Base-by-base conservation (phyloP, 1,284 basidiomycete genomes). In the Omphalotus olearius region DNA sequence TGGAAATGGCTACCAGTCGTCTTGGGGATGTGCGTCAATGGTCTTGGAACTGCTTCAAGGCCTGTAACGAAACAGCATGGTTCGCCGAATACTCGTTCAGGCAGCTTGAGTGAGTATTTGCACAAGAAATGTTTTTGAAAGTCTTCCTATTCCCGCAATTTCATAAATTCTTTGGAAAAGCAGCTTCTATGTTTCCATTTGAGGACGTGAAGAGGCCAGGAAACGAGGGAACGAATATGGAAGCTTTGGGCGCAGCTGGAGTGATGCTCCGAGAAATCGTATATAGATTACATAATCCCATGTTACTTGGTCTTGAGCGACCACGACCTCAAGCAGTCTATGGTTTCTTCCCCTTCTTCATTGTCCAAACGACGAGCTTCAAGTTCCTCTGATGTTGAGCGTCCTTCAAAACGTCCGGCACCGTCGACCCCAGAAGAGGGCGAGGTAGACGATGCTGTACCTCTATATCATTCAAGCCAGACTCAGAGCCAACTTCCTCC, bases 361-460 rank as follows among this genome's bases (percentile, higher is more conserved):
- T 69, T 73, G 14, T 57, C 65, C 37, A 88, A 88, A 67, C 75
- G 85, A 53, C 68, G 68, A 48, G 80, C 82, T 20, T 79, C 80
- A 35, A 62, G 66, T 44, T 78, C 80, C 9, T 74, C 76, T 40
- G 66, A 70, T 2, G 66, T 69, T 56, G 64, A 66, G 37, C 73
- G 82, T 43, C 74, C 78, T 4, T 38, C 65, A 6, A 90, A 88
- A 62, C 74, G 85, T 38, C 71, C 65, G 17, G 72, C 74, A 6
- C 76, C 80, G 1, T 86, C 85, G 5, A 83, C 86, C 0, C 87
- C 85, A 47, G 87, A 90, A 65, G 88, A 90, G 62, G 87, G 87
- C 46, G 88, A 90, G 61, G 68, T 90, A 48, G 85, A 88, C 61
- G 75, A 78, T 60, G 55, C 55, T 36, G 37, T 54, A 56, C 46